Percentiles rank a stretch among this genome's conserved stretches.
These are phyloP conservation scores for Colletotrichum paranaense DNA, from an alignment of 2,329 filamentous ascomycete genomes.

Conservation along the genomic window DNA sequence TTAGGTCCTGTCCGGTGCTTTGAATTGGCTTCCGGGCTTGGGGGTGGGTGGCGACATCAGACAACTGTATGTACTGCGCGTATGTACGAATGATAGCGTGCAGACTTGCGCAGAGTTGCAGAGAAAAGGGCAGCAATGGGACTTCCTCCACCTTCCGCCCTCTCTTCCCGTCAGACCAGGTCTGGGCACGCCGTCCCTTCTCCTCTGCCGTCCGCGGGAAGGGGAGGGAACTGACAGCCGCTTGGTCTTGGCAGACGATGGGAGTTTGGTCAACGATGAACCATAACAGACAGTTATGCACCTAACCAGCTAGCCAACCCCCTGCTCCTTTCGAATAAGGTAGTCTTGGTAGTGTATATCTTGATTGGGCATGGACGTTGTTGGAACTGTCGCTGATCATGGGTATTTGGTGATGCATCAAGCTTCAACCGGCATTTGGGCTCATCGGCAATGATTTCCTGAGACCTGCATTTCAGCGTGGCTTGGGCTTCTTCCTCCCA, in stretches of 20 bases:
- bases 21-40: neutral
- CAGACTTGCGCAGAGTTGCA: neutral
- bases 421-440: neutral
- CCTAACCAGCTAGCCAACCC: neutral
- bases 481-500: neutral
- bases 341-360: neutral
- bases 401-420: neutral
- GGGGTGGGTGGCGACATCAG: neutral
- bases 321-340: neutral
- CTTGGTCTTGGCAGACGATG: neutral
- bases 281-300: neutral
- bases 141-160: constrained; percentile 3
- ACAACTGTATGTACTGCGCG: neutral
- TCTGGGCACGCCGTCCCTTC: constrained; percentile 2
- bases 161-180: neutral
- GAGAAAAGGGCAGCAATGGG: neutral
- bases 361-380: neutral
- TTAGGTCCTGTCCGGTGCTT: constrained; percentile 5
- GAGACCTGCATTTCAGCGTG: neutral
- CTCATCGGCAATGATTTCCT: neutral
- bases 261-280: neutral
- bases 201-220: constrained; percentile 4
- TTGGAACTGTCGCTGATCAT: neutral
- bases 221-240: neutral
- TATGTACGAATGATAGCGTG: no score